These are phyloP conservation scores for Candida endomychidarum DNA, from an alignment of 805 yeast genomes.

Conservation along the genomic window DNA sequence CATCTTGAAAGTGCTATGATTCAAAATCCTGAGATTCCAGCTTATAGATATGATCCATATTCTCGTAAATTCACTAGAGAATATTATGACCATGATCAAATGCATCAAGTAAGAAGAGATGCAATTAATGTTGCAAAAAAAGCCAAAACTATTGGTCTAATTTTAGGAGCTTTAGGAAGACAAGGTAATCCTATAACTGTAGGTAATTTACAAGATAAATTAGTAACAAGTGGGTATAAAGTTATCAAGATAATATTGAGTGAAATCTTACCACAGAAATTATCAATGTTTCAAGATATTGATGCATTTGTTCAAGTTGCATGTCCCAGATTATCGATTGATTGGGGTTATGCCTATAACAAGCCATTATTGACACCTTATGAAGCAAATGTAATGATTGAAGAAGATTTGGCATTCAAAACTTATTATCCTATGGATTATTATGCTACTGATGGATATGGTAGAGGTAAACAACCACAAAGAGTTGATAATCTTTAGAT, in stretches of 20 bases:
- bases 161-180: slow-evolving; percentile 91
- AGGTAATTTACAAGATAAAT: slow-evolving; percentile 56
- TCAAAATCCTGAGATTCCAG: slow-evolving; percentile 90
- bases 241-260: slow-evolving; percentile 83
- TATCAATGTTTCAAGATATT: slow-evolving; percentile 87
- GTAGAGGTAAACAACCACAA: slow-evolving; percentile 74
- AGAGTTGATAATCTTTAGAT: slow-evolving; percentile 3
- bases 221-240: slow-evolving; percentile 55
- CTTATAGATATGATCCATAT: slow-evolving; percentile 93
- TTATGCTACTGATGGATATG: slow-evolving; percentile 86
- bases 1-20: slow-evolving; percentile 96
- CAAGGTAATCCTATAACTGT: slow-evolving; percentile 88
- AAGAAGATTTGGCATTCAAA: slow-evolving; percentile 67
- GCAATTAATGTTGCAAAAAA: slow-evolving; percentile 65
- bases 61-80: slow-evolving; percentile 88
- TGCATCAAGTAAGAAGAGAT: slow-evolving; percentile 68
- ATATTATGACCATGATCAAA: slow-evolving; percentile 80
- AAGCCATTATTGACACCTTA: slow-evolving; percentile 93
- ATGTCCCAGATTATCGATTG: slow-evolving; percentile 92
- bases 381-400: slow-evolving; percentile 89
- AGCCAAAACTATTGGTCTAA: slow-evolving; percentile 74
- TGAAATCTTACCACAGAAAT: slow-evolving; percentile 90
- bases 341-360: slow-evolving; percentile 97
- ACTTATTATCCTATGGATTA: slow-evolving; percentile 93
- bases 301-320: slow-evolving; percentile 98